Percentiles rank a stretch among this genome's conserved stretches.
Evolutionary conservation across 1,284 basidiomycete genomes (phyloP).

Genomic region (Rhodotorula mucilaginosa): DNA sequence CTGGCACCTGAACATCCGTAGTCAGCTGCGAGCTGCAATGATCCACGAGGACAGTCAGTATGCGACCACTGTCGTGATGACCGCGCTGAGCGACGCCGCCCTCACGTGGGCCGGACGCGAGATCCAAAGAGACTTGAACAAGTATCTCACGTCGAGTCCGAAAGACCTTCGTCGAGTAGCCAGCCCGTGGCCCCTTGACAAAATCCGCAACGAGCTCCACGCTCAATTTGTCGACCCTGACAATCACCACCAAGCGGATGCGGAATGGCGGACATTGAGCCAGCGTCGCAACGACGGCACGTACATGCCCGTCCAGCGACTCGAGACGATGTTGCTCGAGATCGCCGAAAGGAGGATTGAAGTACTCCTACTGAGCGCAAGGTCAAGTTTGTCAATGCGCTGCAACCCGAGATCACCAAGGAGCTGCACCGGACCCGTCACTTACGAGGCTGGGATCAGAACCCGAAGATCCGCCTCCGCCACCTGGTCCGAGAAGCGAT

Average conservation of each 20-base stretch:
- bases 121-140: not conserved
- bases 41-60: not conserved
- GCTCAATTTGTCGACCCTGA: not conserved
- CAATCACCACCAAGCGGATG: not conserved
- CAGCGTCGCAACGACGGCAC: not conserved
- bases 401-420: not conserved
- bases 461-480: not conserved
- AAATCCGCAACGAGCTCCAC: not conserved
- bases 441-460: not conserved
- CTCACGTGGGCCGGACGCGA: not conserved
- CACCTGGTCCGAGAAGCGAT: not conserved
- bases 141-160: not conserved
- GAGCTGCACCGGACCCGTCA: not conserved
- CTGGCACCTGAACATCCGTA: not conserved
- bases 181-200: not conserved
- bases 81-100: not conserved
- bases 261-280: not conserved
- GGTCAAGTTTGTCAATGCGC: not conserved
- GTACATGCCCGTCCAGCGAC: not conserved
- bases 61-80: not conserved
- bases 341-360: not conserved
- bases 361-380: not conserved
- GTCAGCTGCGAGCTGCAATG: not conserved
- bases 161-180: not conserved
- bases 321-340: not conserved